phyloP scores from a whole-genome alignment of 2,329 filamentous ascomycete genomes.

The Harringtonia aguacate region DNA sequence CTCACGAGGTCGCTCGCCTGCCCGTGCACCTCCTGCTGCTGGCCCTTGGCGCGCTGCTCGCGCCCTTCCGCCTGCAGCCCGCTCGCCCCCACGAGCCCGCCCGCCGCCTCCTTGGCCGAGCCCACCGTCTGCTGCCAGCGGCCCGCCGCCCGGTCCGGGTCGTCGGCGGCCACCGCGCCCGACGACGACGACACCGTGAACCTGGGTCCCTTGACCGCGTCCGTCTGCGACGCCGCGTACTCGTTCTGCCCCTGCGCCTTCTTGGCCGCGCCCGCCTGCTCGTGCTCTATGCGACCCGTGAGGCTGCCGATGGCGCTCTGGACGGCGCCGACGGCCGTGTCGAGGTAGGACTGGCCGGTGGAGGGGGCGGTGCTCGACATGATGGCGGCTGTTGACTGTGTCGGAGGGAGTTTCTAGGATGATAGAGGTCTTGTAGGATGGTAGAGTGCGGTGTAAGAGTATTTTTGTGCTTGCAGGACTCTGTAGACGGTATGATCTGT shows the following conservation, averaged over 20 bases:
- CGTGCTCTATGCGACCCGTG: slow-evolving; percentile 60
- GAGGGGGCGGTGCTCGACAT: slow-evolving; percentile 43
- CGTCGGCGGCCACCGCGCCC: slow-evolving; percentile 61
- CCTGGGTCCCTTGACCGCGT: slow-evolving; percentile 60
- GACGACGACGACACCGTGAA: slow-evolving; percentile 58
- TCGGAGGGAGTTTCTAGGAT: too few species aligned
- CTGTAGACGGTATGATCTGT: too few species aligned
- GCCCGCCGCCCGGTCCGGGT: slow-evolving; percentile 60
- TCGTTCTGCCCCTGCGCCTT: slow-evolving; percentile 56
- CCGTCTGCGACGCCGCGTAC: slow-evolving; percentile 64
- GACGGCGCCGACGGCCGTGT: slow-evolving; percentile 60
- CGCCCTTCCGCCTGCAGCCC: slow-evolving; percentile 63
- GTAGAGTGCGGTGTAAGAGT: too few species aligned
- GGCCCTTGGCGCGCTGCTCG: slow-evolving; percentile 69
- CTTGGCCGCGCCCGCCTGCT: slow-evolving; percentile 53
- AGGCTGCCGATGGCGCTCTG: slow-evolving; percentile 63
- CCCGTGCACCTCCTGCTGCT: slow-evolving; percentile 72
- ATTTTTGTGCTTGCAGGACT: too few species aligned
- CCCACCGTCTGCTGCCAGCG: slow-evolving; percentile 86
- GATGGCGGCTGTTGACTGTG: slow-evolving; percentile 11
- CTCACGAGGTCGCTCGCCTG: slow-evolving; percentile 65
- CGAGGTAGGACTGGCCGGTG: slow-evolving; percentile 68
- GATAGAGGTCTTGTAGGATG: too few species aligned
- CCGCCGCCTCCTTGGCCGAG: slow-evolving; percentile 70
- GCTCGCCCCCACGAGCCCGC: slow-evolving; percentile 61